Evolutionary conservation across 1,284 basidiomycete genomes (phyloP), one percentile per base, ranked within the genome.

Genomic region (Meripilus lineatus): DNA sequence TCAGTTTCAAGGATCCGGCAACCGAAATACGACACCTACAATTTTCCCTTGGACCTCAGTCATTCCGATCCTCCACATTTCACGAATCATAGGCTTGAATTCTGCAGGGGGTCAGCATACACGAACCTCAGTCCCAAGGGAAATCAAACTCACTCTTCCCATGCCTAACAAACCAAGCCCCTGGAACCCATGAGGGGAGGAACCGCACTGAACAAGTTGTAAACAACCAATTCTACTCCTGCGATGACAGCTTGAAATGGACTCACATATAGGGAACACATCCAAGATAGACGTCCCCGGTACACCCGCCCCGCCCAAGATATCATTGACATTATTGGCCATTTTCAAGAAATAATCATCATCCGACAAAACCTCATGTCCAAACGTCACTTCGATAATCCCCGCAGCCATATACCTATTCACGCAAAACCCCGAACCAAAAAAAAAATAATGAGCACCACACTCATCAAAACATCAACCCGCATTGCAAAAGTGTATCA

Each of bases 341-440:
- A 52, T 28, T 37, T 48, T 48, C 40, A 56, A 49, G 44, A 52
- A 54, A 21, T 45, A 48, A 34, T 58, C 56, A 41, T 49, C 44
- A 30, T 54, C 52, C 11, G 44, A 44, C 42, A 46, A 38, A 33
- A 56, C 50, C 36, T 51, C 38, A 44, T 58, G 54, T 3, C 56
- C 56, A 40, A 56, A 58, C n/a, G 55, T 48, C 18, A 56, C 54
- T 45, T 58, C 54, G 50, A 56, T 55, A 22, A 58, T 45, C 28
- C 50, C 41, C 4, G 48, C 28, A 30, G 28, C 8, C 28, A 30
- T n/a, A 30, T 30, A 30, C n/a, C 28, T 30, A n/a, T n/a, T n/a
- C n/a, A n/a, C n/a, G n/a, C n/a, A n/a, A n/a, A n/a, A 48, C 64
- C 64, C 10, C 64, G 61, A 20, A 64, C 49, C 37, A 64, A 7